Base-by-base conservation (phyloP, 2,329 filamentous ascomycete genomes). In the Metarhizium sp. region DNA sequence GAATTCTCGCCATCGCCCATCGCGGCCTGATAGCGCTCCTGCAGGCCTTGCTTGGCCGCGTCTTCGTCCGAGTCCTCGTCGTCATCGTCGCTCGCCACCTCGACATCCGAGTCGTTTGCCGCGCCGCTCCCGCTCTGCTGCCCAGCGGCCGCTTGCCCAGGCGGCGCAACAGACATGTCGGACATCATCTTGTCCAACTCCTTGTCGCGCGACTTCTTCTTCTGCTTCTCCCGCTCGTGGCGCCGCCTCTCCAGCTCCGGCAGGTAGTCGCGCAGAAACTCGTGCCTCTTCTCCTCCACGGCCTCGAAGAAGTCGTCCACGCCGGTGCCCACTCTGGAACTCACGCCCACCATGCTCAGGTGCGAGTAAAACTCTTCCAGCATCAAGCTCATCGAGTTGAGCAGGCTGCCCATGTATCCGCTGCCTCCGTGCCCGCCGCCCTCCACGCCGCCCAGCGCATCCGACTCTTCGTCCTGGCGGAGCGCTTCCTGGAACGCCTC, bases 381-480 rank as follows among this genome's bases (percentile, higher is more conserved):
- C 80, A 99, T 90, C 59, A 97, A 76, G 66, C 90, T 96, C 94
- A 99, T 99, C 66, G 90, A 96, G 77, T 96, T 97, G 53, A 99
- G 79, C 55, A 97, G 74, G 61, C 88, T 95, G 54, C 89, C 87
- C 94, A 99, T 97, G 74, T 99, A 99, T 14, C 94, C 94, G 62
- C 87, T 94, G 11, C 91, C 91, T 5, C 85, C 82, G 11, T 82
- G 81, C 7, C 80, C 81, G 46, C 79, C 78, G 10, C 82, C 85
- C 61, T 91, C 90, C 32, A 80, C 78, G 14, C 87, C 85, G 13
- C 88, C 89, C 65, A 91, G 88, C 0, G 82, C 84, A 49, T 91
- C 90, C 7, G 80, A 78, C 55, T 87, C 84, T 68, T 96, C 90
- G 66, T 97, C 94, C 30, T 82, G 75, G 51, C 83, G 81, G 49